Evolutionary conservation across 2,329 filamentous ascomycete species (phyloP), one percentile per base, ranked within the genome.

Genomic region (Colletotrichum sp.): DNA sequence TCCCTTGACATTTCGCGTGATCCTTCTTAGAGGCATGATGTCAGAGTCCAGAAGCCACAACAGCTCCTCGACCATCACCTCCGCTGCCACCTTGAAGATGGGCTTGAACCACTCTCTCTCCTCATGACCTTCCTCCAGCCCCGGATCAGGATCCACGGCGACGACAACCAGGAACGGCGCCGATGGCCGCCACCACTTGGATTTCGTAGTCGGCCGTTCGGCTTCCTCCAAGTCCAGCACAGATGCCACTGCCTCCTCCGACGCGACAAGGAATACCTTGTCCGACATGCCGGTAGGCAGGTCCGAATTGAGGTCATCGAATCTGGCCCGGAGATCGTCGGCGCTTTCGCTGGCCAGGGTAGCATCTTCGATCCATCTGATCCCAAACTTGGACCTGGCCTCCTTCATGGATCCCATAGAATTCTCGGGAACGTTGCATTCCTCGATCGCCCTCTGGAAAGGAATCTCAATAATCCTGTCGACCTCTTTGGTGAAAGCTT

Each of bases 51-150:
- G n/a, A 52, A 21, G 44, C 44, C 44, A 52, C 10, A 21, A 13
- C n/a, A 52, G n/a, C n/a, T 52, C 10, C n/a, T 52, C 44, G 0
- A 8, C 44, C 1, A 13, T 0, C 1, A 21, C n/a, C 0, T 52
- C 44, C 44, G 44, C 44, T 1, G 44, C 44, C 4, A 52, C 44
- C 0, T 52, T 52, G 10, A 52, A 52, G 0, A 21, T 0, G 0
- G 10, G n/a, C 2, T 13, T 52, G 44, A 52, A 52, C 44, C 44
- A 52, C n/a, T 21, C 10, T 1, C 44, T 52, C 44, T 52, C 44
- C 44, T 52, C n/a, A 21, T 52, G 44, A 21, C n/a, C 44, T 52
- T 52, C 44, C 10, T 52, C 44, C 0, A 52, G n/a, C 10, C n/a
- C 44, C 0, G 44, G 44, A 13, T 52, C 44, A 12, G 44, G n/a